These are phyloP conservation scores for Phytophthora vignae DNA, from an alignment of 352 stramenopile genomes.

Conservation along the genomic window DNA sequence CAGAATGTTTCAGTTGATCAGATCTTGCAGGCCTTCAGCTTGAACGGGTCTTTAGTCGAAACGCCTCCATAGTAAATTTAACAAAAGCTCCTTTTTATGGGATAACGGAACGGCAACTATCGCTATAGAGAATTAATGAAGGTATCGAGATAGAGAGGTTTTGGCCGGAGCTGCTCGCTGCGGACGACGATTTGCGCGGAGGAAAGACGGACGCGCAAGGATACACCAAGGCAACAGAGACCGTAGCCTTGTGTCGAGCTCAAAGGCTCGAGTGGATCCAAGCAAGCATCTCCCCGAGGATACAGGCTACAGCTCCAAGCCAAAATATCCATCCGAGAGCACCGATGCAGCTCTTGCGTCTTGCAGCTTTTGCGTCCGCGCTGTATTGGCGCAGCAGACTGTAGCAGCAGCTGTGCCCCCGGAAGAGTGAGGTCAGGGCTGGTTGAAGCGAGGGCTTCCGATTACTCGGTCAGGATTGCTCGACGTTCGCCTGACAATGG, in stretches of 20 bases:
- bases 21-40: not conserved
- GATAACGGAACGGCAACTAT: not conserved
- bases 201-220: constrained; percentile 33
- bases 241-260: not conserved
- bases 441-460: constrained; percentile 13
- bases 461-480: constrained; percentile 13
- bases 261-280: not conserved
- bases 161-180: constrained; percentile 19
- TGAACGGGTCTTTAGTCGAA: not conserved
- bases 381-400: too few species aligned
- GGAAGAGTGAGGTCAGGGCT: not conserved
- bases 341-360: not conserved
- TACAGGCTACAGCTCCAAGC: constrained; percentile 10
- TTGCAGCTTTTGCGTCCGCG: not conserved
- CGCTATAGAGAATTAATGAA: not conserved
- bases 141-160: constrained; percentile 6
- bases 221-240: constrained; percentile 29
- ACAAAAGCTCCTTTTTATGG: not conserved
- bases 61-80: not conserved
- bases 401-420: not conserved
- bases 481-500: constrained; percentile 2
- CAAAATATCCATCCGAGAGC: not conserved
- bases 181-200: constrained; percentile 25
- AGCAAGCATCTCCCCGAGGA: not conserved
- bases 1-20: not conserved